phyloP scores from a whole-genome alignment of 2,329 filamentous ascomycete species.

The Calonectria hongkongensis region DNA sequence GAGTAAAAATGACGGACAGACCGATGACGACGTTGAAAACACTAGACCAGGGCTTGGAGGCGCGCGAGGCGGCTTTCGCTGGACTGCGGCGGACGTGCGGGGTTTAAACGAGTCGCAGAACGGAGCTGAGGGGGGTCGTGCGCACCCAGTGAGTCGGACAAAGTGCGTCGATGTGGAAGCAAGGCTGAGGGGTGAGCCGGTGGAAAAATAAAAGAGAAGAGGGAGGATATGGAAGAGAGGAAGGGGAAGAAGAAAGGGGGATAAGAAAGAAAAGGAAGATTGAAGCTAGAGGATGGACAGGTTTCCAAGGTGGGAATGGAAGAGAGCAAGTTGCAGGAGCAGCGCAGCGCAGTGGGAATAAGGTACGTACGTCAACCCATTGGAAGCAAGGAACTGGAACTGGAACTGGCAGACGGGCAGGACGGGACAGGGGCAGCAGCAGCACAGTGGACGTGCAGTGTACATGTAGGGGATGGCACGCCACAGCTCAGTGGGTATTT shows the following conservation, averaged over 20 bases:
- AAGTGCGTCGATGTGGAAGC: slow-evolving; percentile 23
- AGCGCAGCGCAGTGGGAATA: slow-evolving; percentile 23
- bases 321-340: slow-evolving; percentile 44
- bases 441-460: slow-evolving; percentile 28
- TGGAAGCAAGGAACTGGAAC: slow-evolving; percentile 23
- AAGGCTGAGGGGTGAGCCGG: slow-evolving; percentile 35
- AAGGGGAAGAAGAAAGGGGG: slow-evolving; percentile 30
- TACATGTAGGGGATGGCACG: slow-evolving; percentile 15
- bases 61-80: slow-evolving; percentile 19
- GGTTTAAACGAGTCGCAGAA: slow-evolving; percentile 41
- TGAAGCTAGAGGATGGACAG: slow-evolving; percentile 27
- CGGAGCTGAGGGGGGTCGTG: slow-evolving; percentile 38
- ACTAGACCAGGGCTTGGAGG: slow-evolving; percentile 28
- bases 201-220: slow-evolving; percentile 22
- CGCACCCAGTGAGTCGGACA: slow-evolving; percentile 35
- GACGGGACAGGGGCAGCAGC: slow-evolving; percentile 45
- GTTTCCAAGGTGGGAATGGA: slow-evolving; percentile 46
- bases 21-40: slow-evolving; percentile 35
- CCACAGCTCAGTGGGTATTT: slow-evolving; percentile 24
- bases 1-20: slow-evolving; percentile 24
- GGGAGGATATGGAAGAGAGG: slow-evolving; percentile 36
- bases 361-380: slow-evolving; percentile 31
- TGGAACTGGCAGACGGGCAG: background rate
- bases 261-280: slow-evolving; percentile 44
- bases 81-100: slow-evolving; percentile 36